Evolutionary conservation across 2,329 filamentous ascomycete genomes (phyloP).

Genomic region (Chlorencoelia australis): DNA sequence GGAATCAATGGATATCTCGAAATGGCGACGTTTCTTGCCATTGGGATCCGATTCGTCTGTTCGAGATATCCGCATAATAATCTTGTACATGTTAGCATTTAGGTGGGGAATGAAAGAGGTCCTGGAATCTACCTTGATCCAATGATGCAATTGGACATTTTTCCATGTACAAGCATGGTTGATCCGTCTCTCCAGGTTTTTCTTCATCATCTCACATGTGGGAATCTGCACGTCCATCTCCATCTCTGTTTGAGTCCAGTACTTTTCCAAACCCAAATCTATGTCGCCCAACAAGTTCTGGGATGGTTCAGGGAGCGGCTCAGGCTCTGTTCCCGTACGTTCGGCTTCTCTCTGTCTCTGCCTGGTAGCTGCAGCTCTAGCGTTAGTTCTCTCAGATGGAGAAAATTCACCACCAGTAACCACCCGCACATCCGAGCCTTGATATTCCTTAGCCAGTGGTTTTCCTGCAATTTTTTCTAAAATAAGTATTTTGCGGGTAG

Average conservation of each 20-base stretch:
- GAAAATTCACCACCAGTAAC: constrained; percentile 55
- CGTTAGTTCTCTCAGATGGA: constrained; percentile 33
- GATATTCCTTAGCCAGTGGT: constrained; percentile 51
- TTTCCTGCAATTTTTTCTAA: constrained; percentile 63
- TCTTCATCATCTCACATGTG: constrained; percentile 58
- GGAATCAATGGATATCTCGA: constrained; percentile 70
- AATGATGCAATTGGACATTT: constrained; percentile 66
- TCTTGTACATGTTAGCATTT: constrained; percentile 33
- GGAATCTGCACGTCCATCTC: constrained; percentile 66
- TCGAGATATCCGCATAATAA: constrained; percentile 65
- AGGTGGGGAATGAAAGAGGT: not conserved
- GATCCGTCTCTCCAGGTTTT: constrained; percentile 47
- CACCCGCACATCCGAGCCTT: constrained; percentile 55
- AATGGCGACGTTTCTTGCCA: constrained; percentile 52
- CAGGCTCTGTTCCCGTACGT: constrained; percentile 37
- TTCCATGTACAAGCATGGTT: constrained; percentile 67
- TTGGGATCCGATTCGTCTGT: constrained; percentile 51
- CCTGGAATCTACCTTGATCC: constrained; percentile 53
- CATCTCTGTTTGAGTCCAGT: constrained; percentile 60
- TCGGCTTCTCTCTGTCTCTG: constrained; percentile 39
- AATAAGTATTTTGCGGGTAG: constrained; percentile 54
- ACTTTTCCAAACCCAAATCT: constrained; percentile 41
- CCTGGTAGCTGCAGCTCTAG: constrained; percentile 25
- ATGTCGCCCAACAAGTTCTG: constrained; percentile 55
- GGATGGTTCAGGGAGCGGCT: constrained; percentile 28